Evolutionary conservation across 192 early-diverging fungal genomes (phyloP).

Genomic region (Coemansia sp.): DNA sequence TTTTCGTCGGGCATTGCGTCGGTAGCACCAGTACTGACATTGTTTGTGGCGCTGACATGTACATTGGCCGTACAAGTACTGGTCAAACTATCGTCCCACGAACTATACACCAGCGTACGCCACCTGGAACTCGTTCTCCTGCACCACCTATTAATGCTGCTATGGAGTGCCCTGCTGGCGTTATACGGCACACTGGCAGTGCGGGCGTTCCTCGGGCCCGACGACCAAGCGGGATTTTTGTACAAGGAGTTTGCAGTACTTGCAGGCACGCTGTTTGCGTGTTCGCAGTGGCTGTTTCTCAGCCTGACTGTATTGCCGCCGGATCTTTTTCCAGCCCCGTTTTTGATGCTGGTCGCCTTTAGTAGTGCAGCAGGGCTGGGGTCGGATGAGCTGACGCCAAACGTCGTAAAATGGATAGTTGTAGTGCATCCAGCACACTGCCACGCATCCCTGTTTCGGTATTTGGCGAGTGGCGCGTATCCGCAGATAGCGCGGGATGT

Average conservation of each 20-base stretch:
- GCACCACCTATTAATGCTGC: not conserved
- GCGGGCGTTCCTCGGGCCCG: conserved; percentile 5
- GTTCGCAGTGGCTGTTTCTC: conserved; percentile 17
- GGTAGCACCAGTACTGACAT: conserved; percentile 1
- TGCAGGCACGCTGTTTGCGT: not conserved
- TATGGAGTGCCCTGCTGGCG: conserved; percentile 4
- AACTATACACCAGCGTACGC: not conserved
- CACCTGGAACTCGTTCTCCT: not conserved
- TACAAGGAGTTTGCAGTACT: not conserved
- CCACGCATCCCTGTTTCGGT: not conserved
- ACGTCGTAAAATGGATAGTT: conserved; percentile 3
- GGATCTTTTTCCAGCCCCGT: conserved; percentile 6
- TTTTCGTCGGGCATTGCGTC: conserved; percentile 9
- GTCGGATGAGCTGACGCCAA: conserved; percentile 1
- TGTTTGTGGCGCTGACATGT: conserved; percentile 7
- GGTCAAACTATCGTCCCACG: not conserved
- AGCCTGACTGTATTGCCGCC: conserved; percentile 11
- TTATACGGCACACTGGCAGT: conserved; percentile 9
- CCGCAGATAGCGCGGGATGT: not conserved
- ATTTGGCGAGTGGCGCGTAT: conserved; percentile 3
- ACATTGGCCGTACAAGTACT: conserved; percentile 2
- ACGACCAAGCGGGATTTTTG: too few relatives aligned
- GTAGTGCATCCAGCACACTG: conserved; percentile 4
- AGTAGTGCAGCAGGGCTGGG: not conserved
- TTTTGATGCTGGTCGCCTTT: not conserved